These are phyloP conservation scores for Epichloe aotearoae DNA, from an alignment of 2,329 filamentous ascomycete species.

Conservation along the genomic window DNA sequence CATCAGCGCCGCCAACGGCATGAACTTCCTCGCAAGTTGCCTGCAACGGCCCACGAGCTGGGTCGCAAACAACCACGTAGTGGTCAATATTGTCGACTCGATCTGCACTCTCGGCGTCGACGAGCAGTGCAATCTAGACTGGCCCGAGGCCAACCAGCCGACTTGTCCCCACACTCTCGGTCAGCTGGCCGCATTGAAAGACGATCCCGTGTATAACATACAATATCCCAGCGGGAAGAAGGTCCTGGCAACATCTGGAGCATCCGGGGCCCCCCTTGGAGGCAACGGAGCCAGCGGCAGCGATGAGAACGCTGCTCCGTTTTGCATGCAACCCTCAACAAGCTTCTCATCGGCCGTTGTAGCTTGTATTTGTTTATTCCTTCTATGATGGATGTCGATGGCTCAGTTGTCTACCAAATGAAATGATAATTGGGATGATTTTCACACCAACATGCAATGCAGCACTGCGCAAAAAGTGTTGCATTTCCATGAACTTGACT, in stretches of 20 bases:
- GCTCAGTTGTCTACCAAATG: too few species aligned
- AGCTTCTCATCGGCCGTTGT: not conserved
- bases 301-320: not conserved
- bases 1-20: constrained; percentile 36
- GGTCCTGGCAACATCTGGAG: constrained; percentile 20
- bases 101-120: constrained; percentile 32
- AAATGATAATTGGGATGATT: too few species aligned
- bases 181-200: constrained; percentile 19
- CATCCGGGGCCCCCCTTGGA: not conserved
- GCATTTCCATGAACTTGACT: too few species aligned
- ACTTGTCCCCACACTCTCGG: constrained; percentile 30
- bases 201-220: constrained; percentile 32
- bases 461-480: too few species aligned
- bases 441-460: too few species aligned
- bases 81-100: constrained; percentile 39
- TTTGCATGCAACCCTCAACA: not conserved
- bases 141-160: constrained; percentile 30
- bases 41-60: constrained; percentile 27
- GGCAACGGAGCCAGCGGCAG: not conserved
- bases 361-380: not conserved
- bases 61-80: constrained; percentile 33
- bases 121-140: constrained; percentile 32
- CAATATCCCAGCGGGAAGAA: constrained; percentile 30
- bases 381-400: not conserved
- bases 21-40: constrained; percentile 38